phyloP scores from a whole-genome alignment of 768 basidiomycete species.

The Leccinum pellstonianum region DNA sequence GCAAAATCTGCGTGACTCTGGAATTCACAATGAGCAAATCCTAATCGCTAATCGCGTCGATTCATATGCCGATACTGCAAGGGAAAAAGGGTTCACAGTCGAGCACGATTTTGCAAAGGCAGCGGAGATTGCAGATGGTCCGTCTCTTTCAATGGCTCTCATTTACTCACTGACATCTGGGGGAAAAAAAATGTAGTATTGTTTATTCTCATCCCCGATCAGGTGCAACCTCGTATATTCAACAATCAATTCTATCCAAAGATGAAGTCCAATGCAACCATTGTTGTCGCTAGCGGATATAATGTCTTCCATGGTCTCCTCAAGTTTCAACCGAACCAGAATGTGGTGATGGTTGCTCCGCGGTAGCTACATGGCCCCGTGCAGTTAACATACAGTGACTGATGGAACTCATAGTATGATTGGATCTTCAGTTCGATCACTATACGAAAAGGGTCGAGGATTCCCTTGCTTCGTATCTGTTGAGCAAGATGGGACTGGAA shows the following conservation, averaged over 20 bases:
- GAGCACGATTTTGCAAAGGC: conserved; percentile 58
- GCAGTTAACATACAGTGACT: background rate
- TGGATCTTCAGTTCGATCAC: conserved; percentile 60
- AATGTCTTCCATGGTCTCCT: conserved; percentile 63
- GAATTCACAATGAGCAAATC: conserved; percentile 60
- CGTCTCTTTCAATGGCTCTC: conserved; percentile 7
- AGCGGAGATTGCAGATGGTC: conserved; percentile 54
- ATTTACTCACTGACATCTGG: background rate
- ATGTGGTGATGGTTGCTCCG: conserved; percentile 68
- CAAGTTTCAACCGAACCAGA: conserved; percentile 50
- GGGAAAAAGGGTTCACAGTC: conserved; percentile 54
- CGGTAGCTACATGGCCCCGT: conserved; percentile 31
- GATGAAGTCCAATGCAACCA: conserved; percentile 46
- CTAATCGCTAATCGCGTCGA: conserved; percentile 58
- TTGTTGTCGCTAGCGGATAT: conserved; percentile 64
- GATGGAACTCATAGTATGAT: conserved; percentile 49
- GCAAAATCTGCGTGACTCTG: conserved; percentile 62
- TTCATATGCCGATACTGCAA: conserved; percentile 56
- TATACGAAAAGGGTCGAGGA: conserved; percentile 58
- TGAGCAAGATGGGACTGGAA: conserved; percentile 58
- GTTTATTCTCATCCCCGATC: conserved; percentile 63
- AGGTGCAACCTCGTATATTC: conserved; percentile 62
- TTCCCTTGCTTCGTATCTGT: conserved; percentile 67
- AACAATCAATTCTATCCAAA: conserved; percentile 51
- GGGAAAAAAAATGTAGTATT: conserved; percentile 39